Evolutionary conservation across 2,329 filamentous ascomycete genomes (phyloP), one percentile per base, ranked within the genome.

Genomic region (Penicillium vulpinum): DNA sequence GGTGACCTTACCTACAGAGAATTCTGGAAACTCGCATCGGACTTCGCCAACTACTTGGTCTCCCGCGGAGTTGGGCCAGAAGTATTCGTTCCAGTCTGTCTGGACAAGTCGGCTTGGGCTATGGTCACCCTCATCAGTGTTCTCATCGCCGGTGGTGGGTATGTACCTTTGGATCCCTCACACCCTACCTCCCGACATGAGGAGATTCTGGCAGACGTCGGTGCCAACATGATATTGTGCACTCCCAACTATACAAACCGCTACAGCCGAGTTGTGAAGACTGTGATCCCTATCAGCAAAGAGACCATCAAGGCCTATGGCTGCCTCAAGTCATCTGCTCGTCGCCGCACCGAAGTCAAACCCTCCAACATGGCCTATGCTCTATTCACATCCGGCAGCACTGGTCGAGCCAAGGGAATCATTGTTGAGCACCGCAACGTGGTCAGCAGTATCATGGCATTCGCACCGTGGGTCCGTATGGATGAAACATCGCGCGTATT

Each of bases 371-470:
- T 70, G 66, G 68, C 71, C 5, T 74, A 74, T 43, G 66, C 69
- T 1, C 62, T 75, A 2, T 75, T 75, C 43, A 75, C 73, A 0
- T 75, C 73, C 15, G 73, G 73, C 0, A 73, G 68, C 35, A 75
- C 73, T 2, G 73, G 73, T 13, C 70, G 69, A 9, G 68, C 73
- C 10, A 75, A 75, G 61, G 73, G 71, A 2, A 73, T 75, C 21
- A 64, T 74, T 15, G 68, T 75, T 8, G 69, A 74, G 39, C 73
- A 76, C 41, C 57, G 64, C 4, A 69, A 73, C 18, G 59, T 69
- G 44, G 65, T 66, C 40, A 74, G 71, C 58, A 73, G 69, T 48
- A 68, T 64, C 39, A 65, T 69, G 62, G 65, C 65, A 2, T 73
- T 70, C 50, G 70, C 62, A 1, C 67, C 70, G 9, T 60, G 66